Evolutionary conservation across 2,329 filamentous ascomycete species (phyloP).

Genomic region (Aspergillus fructus): DNA sequence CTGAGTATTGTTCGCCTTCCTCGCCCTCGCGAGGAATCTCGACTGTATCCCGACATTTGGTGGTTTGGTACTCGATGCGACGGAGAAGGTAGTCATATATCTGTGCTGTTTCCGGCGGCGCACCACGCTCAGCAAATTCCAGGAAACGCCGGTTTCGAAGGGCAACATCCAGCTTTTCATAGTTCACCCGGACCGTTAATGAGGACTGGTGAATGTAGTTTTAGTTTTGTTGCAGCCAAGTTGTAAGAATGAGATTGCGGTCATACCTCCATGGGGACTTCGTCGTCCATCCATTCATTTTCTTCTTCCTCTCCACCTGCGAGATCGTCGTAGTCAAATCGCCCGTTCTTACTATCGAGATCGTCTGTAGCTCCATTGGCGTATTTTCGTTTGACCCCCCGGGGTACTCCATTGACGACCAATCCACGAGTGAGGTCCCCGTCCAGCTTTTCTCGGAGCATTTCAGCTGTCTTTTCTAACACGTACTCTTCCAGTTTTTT

Average conservation of each 20-base stretch:
- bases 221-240: constrained; percentile 13
- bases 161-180: constrained; percentile 78
- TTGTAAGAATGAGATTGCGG: not conserved
- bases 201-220: constrained; percentile 56
- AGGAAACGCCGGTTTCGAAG: constrained; percentile 77
- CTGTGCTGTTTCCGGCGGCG: constrained; percentile 72
- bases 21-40: constrained; percentile 43
- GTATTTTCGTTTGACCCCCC: constrained; percentile 35
- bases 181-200: constrained; percentile 75
- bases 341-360: constrained; percentile 20
- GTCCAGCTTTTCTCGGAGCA: constrained; percentile 36
- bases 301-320: constrained; percentile 32
- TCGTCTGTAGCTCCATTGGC: constrained; percentile 18
- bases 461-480: constrained; percentile 24
- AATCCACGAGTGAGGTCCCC: constrained; percentile 35
- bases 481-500: constrained; percentile 38
- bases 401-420: constrained; percentile 32
- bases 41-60: constrained; percentile 58
- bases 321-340: constrained; percentile 28
- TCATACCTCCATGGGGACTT: constrained; percentile 41
- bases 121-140: constrained; percentile 66
- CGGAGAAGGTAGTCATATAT: constrained; percentile 75
- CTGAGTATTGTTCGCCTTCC: constrained; percentile 41
- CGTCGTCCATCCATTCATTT: constrained; percentile 39
- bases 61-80: constrained; percentile 66